Evolutionary conservation across 2,329 filamentous ascomycete genomes (phyloP).

Genomic region (Aspergillus aculeatinus): DNA sequence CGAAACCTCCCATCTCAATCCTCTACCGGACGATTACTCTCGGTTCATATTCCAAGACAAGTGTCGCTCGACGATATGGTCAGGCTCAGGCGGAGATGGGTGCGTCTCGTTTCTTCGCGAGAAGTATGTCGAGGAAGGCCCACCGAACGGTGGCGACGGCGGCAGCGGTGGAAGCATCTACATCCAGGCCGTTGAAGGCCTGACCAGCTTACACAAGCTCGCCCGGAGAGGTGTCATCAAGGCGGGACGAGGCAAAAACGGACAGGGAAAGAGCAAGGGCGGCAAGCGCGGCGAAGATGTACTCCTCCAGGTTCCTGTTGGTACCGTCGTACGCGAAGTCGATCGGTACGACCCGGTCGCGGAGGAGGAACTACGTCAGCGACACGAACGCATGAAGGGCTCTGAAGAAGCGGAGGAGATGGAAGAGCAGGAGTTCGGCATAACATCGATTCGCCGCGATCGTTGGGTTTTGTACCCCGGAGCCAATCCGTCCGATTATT

Average conservation of each 20-base stretch:
- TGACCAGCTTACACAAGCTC: conserved; percentile 92
- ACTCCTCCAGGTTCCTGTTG: conserved; percentile 85
- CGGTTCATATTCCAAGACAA: conserved; percentile 83
- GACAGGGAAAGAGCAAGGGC: conserved; percentile 49
- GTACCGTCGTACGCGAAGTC: conserved; percentile 84
- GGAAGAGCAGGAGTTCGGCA: conserved; percentile 53
- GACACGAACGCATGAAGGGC: conserved; percentile 31
- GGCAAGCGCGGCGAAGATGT: conserved; percentile 84
- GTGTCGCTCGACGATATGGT: conserved; percentile 72
- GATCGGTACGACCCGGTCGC: conserved; percentile 73
- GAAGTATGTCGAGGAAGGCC: conserved; percentile 83
- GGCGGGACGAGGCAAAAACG: conserved; percentile 47
- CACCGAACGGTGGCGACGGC: conserved; percentile 91
- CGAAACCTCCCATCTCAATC: conserved; percentile 66
- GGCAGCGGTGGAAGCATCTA: conserved; percentile 90
- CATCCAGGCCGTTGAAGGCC: conserved; percentile 86
- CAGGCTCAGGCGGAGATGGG: conserved; percentile 81
- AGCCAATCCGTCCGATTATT: conserved; percentile 68
- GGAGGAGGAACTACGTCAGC: conserved; percentile 56
- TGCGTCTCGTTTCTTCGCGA: conserved; percentile 94
- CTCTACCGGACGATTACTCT: conserved; percentile 79
- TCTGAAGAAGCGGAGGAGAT: conserved; percentile 22
- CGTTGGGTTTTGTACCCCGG: conserved; percentile 89
- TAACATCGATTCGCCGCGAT: conserved; percentile 53
- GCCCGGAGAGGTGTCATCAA: conserved; percentile 67